A percentile compares a stretch with the other conserved stretches of the same genome.
phyloP scores from a whole-genome alignment of 139 green algal genomes.

The Picochlorum sp. region DNA sequence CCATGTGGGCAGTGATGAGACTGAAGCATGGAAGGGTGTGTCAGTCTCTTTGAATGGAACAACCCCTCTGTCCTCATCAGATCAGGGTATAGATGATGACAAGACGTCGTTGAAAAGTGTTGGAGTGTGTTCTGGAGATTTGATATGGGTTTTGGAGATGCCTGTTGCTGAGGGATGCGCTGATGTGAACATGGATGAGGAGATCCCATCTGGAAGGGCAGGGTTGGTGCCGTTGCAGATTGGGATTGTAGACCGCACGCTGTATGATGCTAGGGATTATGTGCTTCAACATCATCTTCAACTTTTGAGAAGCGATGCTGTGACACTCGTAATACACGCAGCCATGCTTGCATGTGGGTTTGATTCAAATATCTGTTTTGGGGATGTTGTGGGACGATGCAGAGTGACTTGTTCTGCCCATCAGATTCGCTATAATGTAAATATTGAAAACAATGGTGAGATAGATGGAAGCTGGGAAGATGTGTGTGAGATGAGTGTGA shows the following conservation, averaged over 20 bases:
- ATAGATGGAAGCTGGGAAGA: neutral
- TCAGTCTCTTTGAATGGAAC: neutral
- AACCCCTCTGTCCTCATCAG: neutral
- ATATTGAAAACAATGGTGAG: neutral
- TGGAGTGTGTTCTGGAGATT: slow-evolving; percentile 27
- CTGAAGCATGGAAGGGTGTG: neutral
- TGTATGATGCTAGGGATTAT: no score
- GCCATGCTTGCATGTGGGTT: slow-evolving; percentile 35
- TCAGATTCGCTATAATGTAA: neutral
- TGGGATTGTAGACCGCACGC: neutral
- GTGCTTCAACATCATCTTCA: no score
- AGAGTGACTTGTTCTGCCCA: neutral
- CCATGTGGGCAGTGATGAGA: neutral
- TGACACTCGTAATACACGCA: slow-evolving; percentile 35
- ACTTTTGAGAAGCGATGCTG: neutral
- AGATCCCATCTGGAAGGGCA: neutral
- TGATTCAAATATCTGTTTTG: neutral
- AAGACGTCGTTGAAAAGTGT: slow-evolving; percentile 10
- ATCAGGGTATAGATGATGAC: neutral
- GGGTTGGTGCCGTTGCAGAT: neutral
- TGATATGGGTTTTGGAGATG: slow-evolving; percentile 29
- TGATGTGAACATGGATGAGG: neutral
- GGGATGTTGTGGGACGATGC: neutral
- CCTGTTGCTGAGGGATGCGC: neutral
- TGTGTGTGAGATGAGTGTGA: neutral